These are phyloP conservation scores for Gracilaria domingensis DNA, from an alignment of 23 red algal species.

Conservation along the genomic window DNA sequence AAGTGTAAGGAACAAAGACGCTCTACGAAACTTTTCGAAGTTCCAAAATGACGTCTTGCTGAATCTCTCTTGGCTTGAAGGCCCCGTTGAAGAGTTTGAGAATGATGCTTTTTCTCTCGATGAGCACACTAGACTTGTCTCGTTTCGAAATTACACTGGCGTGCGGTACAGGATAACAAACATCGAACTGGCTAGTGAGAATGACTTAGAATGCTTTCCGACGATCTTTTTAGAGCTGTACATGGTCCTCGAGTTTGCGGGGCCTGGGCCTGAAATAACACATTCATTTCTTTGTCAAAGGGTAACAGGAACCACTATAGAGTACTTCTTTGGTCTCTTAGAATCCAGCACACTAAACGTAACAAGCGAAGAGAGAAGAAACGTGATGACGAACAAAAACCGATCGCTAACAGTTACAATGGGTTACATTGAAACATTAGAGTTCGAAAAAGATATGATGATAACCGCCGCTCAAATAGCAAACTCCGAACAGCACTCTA, in stretches of 20 bases:
- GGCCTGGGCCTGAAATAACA: background rate
- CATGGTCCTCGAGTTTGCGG: background rate
- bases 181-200: background rate
- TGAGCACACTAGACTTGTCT: background rate
- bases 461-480: background rate
- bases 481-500: background rate
- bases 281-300: background rate
- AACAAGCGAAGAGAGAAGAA: background rate
- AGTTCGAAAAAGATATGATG: background rate
- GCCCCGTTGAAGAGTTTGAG: background rate
- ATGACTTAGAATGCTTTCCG: background rate
- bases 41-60: background rate
- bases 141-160: background rate
- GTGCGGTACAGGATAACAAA: background rate
- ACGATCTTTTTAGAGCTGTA: no score
- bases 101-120: background rate
- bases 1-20: background rate
- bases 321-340: background rate
- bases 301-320: background rate
- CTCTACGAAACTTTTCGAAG: background rate
- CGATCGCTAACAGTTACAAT: background rate
- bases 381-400: background rate
- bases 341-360: background rate
- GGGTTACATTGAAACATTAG: background rate
- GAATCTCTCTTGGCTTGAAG: background rate